These are phyloP conservation scores for Tribonema minus DNA, from an alignment of 108 stramenopile genomes.

Conservation along the genomic window DNA sequence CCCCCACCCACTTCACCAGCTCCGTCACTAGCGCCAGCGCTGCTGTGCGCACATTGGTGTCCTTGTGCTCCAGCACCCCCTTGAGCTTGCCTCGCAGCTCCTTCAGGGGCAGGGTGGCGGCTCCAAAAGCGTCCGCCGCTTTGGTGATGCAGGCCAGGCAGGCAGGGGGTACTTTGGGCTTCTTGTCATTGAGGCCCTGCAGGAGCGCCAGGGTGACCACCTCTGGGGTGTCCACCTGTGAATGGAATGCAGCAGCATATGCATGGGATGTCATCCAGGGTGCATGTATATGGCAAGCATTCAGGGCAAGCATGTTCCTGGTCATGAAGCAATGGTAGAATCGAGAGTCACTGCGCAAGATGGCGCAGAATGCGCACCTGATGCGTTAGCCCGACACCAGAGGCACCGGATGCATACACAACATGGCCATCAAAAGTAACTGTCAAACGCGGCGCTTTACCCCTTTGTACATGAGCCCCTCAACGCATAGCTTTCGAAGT, in stretches of 20 bases:
- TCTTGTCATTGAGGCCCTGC: slow-evolving; percentile 24
- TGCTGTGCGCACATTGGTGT: background rate
- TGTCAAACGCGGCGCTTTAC: too few species aligned
- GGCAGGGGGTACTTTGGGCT: slow-evolving; percentile 41
- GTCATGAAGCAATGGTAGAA: too few species aligned
- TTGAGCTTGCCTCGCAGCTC: background rate
- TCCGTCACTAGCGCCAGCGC: background rate
- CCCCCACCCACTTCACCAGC: background rate
- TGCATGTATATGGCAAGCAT: too few species aligned
- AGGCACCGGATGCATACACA: too few species aligned
- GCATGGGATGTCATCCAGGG: too few species aligned
- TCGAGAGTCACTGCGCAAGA: too few species aligned
- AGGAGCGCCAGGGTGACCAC: slow-evolving; percentile 15
- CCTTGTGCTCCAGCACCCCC: background rate
- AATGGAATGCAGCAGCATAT: background rate
- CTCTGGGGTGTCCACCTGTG: slow-evolving; percentile 36
- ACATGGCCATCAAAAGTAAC: too few species aligned
- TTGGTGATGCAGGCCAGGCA: slow-evolving; percentile 25
- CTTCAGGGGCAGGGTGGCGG: slow-evolving; percentile 28
- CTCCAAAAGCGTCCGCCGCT: slow-evolving; percentile 27
- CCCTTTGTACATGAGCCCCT: too few species aligned
- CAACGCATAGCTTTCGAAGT: too few species aligned
- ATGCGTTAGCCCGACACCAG: too few species aligned
- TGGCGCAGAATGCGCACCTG: too few species aligned
- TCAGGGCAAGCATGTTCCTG: too few species aligned